Percentiles rank a stretch among this genome's conserved stretches.
Evolutionary conservation across 176 grass and related monocot genomes (phyloP).

Genomic region (Eragrostis curvula): DNA sequence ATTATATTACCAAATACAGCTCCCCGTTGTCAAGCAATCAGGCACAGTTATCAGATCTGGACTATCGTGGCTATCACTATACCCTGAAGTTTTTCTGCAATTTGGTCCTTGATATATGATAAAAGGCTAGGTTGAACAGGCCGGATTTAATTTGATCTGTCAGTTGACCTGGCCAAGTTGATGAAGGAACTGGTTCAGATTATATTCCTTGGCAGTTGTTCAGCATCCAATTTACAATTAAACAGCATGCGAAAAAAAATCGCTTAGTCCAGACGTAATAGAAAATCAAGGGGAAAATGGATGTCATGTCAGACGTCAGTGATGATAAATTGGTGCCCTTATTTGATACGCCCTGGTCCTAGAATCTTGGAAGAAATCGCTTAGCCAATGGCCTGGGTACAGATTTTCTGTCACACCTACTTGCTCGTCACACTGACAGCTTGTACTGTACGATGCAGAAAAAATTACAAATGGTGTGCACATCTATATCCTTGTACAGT

Average conservation of each 20-base stretch:
- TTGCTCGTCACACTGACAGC: neutral
- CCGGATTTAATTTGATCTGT: neutral
- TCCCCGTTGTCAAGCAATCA: neutral
- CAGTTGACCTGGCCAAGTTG: neutral
- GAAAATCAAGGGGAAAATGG: neutral
- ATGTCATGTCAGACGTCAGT: too few relatives aligned
- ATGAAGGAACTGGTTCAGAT: neutral
- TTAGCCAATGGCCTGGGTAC: neutral
- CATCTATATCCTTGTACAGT: too few relatives aligned
- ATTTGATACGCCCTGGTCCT: neutral
- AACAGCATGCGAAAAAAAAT: too few relatives aligned
- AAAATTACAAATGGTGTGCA: too few relatives aligned
- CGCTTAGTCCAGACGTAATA: neutral
- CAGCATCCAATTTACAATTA: neutral
- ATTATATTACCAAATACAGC: neutral
- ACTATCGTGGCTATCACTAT: neutral
- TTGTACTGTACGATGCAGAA: too few relatives aligned
- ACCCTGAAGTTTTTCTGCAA: neutral
- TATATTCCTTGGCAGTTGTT: neutral
- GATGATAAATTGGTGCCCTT: too few relatives aligned
- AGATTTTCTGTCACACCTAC: neutral
- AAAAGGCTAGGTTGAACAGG: neutral
- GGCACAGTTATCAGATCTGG: neutral
- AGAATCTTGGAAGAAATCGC: neutral
- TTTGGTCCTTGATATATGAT: neutral